phyloP scores from a whole-genome alignment of 805 yeast species.

The Spathaspora arborariae region DNA sequence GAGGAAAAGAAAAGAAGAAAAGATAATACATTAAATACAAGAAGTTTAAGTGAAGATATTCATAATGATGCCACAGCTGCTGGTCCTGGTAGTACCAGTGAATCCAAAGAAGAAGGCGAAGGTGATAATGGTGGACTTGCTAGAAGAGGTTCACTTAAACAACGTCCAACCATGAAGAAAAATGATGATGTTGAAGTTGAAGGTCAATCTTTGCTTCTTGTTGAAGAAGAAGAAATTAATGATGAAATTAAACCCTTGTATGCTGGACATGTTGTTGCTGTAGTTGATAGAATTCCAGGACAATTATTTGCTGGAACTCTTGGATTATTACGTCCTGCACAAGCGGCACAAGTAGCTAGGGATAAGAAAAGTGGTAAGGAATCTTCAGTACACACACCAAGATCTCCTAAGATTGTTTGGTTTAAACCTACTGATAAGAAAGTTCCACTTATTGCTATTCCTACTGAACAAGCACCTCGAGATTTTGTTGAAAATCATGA shows the following conservation, averaged over 20 bases:
- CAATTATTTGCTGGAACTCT: constrained; percentile 93
- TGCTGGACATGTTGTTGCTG: constrained; percentile 98
- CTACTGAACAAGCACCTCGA: constrained; percentile 95
- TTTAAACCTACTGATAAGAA: constrained; percentile 97
- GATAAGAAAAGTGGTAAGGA: constrained; percentile 45
- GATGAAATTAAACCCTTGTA: constrained; percentile 91
- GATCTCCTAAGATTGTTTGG: constrained; percentile 94
- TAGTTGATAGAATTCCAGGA: constrained; percentile 95
- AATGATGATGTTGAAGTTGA: constrained; percentile 98
- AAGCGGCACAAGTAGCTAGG: constrained; percentile 81
- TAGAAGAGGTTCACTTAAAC: constrained; percentile 87
- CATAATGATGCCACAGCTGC: constrained; percentile 70
- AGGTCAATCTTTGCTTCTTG: constrained; percentile 87
- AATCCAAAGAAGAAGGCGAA: constrained; percentile 16
- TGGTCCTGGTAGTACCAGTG: not conserved
- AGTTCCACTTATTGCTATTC: constrained; percentile 96
- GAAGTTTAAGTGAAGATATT: constrained; percentile 57
- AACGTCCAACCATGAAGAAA: constrained; percentile 95
- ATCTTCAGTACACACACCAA: constrained; percentile 41
- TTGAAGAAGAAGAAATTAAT: constrained; percentile 92
- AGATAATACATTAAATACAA: constrained; percentile 44
- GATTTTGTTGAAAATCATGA: constrained; percentile 94
- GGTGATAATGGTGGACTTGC: constrained; percentile 35
- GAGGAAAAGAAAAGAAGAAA: constrained; percentile 95
- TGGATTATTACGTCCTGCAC: constrained; percentile 92